Percentiles rank a stretch among this genome's conserved stretches.
These are phyloP conservation scores for Fraxinus velutina DNA, from an alignment of 305 asterid species.

Conservation along the genomic window DNA sequence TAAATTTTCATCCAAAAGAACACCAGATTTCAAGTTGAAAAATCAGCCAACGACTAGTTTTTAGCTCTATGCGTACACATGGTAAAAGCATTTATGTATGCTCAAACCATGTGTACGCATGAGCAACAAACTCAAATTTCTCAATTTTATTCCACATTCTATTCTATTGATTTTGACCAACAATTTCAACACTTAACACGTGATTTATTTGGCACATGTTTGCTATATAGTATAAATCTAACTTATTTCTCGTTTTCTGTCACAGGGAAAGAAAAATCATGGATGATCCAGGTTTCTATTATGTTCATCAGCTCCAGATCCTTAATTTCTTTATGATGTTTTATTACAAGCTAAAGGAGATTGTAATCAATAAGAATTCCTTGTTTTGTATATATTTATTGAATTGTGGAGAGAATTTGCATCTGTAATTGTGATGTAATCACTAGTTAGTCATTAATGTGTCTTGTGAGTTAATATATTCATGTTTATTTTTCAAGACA, in stretches of 20 bases:
- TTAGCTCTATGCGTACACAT: too few relatives aligned
- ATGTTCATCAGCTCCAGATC: neutral
- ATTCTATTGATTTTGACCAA: too few relatives aligned
- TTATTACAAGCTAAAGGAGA: neutral
- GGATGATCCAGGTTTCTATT: neutral
- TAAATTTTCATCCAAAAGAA: too few relatives aligned
- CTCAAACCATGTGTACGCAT: too few relatives aligned
- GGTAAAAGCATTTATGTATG: too few relatives aligned
- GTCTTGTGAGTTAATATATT: neutral
- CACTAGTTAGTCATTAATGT: neutral
- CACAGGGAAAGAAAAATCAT: constrained; percentile 18
- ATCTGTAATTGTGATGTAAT: neutral
- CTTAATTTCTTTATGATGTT: neutral
- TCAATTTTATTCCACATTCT: too few relatives aligned
- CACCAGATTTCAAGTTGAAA: too few relatives aligned
- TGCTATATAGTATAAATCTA: neutral
- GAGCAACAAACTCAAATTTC: too few relatives aligned
- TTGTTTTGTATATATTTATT: neutral
- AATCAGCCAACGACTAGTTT: too few relatives aligned
- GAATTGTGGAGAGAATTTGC: neutral
- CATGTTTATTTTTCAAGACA: neutral
- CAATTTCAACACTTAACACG: neutral
- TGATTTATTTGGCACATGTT: constrained; percentile 6
- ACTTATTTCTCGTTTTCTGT: neutral
- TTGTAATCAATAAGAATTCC: neutral